Base-by-base conservation (phyloP, 176 grass and related monocot species). In the Tillandsia fasciculata region DNA sequence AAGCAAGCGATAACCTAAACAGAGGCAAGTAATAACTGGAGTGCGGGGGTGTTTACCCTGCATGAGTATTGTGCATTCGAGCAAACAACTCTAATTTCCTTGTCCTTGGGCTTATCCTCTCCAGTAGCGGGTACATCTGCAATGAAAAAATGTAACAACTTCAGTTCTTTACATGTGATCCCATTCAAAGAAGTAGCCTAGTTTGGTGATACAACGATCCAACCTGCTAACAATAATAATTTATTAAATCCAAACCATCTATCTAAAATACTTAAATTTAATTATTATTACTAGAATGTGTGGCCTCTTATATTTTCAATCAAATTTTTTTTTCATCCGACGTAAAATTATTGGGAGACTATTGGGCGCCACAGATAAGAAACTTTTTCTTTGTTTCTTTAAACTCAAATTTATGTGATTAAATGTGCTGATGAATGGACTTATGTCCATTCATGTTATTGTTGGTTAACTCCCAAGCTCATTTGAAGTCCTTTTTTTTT, bases 1-100 rank as follows among this genome's bases (percentile, higher is more conserved):
- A 65, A 11, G 56, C 4, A 56, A 27, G 9, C 20, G 2, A 61
- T 42, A 20, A 14, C 5, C 7, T 63, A 27, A 49, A 42, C 54
- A 75, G 51, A 17, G 76, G 42, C 2, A 10, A 24, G 58, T 2
- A 64, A 23, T 26, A 72, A 49, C 47, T 54, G 64, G 49, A 76
- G 4, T 53, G 26, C 3, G 49, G 61, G 49, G 61, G 42, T 8
- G 12, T 51, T 3, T 80, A 93, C 94, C 94, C 94, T 67, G 94
- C 72, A 78, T 97, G 89, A 20, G 94, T 90, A 81, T 97, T 97
- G 83, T 97, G 94, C 94, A 97, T 97, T 71, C 94, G 85, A 70
- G 94, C 94, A 79, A 97, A 97, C 53, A 97, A 80, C 72, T 97
- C 94, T 59, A 97, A 74, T 77, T 97, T 97, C 77, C 94, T 87